Evolutionary conservation across 2,329 filamentous ascomycete species (phyloP).

Genomic region (Colletotrichum sp.): DNA sequence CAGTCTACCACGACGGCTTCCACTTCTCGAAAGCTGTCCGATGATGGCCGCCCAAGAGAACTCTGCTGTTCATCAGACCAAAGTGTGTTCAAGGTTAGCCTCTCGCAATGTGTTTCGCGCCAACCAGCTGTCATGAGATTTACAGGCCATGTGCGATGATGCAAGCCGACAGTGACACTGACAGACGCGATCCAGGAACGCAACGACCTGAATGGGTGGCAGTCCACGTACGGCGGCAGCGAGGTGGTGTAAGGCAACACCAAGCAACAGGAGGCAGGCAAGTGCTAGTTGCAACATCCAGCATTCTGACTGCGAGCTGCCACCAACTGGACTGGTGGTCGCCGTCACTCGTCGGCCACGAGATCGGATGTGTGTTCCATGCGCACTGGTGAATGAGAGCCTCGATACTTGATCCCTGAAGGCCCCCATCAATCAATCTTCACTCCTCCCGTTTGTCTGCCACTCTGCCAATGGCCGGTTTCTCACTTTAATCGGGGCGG

Average conservation of each 20-base stretch:
- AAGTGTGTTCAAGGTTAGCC: neutral
- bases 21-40: neutral
- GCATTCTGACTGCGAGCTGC: neutral
- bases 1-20: neutral
- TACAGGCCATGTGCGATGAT: neutral
- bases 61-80: neutral
- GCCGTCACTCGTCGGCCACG: neutral
- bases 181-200: neutral
- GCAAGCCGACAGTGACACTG: neutral
- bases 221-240: neutral
- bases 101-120: neutral
- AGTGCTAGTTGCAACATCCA: neutral
- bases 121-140: neutral
- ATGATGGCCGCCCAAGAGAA: neutral
- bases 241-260: neutral
- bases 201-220: neutral
- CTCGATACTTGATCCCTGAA: conserved; percentile 10
- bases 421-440: neutral
- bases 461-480: neutral
- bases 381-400: neutral
- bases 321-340: no score
- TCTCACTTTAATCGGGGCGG: neutral
- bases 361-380: no score
- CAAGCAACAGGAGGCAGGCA: neutral
- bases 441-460: neutral